phyloP scores from a whole-genome alignment of 2,329 filamentous ascomycete species.

The Cadophora sp. region DNA sequence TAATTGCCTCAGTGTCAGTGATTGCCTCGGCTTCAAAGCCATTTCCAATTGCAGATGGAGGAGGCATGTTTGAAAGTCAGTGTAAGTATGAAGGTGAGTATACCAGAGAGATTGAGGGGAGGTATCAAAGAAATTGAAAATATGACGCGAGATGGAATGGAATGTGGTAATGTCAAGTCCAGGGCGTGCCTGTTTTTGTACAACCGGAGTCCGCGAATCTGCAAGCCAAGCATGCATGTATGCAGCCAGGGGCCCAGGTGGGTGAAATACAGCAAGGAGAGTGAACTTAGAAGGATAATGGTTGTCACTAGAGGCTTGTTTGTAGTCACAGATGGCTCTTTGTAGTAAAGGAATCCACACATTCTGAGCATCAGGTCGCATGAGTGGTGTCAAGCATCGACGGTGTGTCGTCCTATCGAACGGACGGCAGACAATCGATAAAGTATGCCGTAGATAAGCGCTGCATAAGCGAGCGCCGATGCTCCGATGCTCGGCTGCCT shows the following conservation, averaged over 20 bases:
- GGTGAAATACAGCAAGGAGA: background rate
- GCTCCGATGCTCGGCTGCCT: constrained; percentile 6
- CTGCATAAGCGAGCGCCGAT: constrained; percentile 8
- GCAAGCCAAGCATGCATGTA: background rate
- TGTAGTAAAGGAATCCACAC: background rate
- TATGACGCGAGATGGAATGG: too few relatives aligned
- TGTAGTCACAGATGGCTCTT: background rate
- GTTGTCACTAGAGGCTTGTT: constrained; percentile 4
- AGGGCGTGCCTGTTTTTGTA: background rate
- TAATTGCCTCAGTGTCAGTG: constrained; percentile 38
- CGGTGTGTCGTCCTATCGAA: background rate
- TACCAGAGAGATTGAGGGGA: background rate
- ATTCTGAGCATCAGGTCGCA: background rate
- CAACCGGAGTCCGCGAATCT: too few relatives aligned
- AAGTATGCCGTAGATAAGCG: background rate
- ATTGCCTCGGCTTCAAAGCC: constrained; percentile 40
- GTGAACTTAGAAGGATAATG: background rate
- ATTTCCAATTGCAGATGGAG: constrained; percentile 51
- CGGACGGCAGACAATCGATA: background rate
- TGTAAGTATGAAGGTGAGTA: constrained; percentile 17
- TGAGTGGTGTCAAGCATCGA: background rate
- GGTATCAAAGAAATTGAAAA: background rate
- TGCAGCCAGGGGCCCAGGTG: background rate
- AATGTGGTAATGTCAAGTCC: constrained; percentile 8
- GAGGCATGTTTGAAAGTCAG: constrained; percentile 39